These are phyloP conservation scores for Persicaria maculosa DNA, from an alignment of 148 eudicot species.

Conservation along the genomic window DNA sequence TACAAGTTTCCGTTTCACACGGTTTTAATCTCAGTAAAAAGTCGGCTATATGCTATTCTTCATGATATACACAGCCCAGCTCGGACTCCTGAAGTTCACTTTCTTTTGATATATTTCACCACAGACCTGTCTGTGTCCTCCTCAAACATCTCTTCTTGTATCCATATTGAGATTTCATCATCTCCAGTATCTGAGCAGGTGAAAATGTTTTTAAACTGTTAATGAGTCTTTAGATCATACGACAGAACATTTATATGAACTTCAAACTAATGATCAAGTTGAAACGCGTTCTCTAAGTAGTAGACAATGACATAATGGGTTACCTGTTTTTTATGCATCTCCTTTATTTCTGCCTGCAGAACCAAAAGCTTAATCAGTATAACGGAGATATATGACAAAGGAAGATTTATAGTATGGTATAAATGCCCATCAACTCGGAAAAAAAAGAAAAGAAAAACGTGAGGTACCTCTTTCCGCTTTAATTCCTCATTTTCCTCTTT, in stretches of 20 bases:
- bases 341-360: constrained; percentile 67
- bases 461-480: constrained; percentile 55
- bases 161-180: constrained; percentile 46
- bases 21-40: background rate
- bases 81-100: constrained; percentile 10
- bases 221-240: background rate
- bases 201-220: background rate
- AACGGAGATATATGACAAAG: background rate
- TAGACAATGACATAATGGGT: background rate
- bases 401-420: background rate
- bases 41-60: background rate
- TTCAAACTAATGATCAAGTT: background rate
- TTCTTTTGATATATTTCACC: constrained; percentile 35
- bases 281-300: background rate
- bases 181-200: constrained; percentile 48
- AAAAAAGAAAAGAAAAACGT: background rate
- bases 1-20: background rate
- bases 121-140: constrained; percentile 76
- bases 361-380: constrained; percentile 5
- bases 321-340: constrained; percentile 90
- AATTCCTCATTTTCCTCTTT: constrained; percentile 71
- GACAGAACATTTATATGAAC: background rate
- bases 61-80: constrained; percentile 28
- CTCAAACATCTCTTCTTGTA: constrained; percentile 51
- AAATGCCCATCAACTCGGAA: background rate